These are phyloP conservation scores for Pichia sp. DNA, from an alignment of 1,139 yeast genomes.

Conservation along the genomic window DNA sequence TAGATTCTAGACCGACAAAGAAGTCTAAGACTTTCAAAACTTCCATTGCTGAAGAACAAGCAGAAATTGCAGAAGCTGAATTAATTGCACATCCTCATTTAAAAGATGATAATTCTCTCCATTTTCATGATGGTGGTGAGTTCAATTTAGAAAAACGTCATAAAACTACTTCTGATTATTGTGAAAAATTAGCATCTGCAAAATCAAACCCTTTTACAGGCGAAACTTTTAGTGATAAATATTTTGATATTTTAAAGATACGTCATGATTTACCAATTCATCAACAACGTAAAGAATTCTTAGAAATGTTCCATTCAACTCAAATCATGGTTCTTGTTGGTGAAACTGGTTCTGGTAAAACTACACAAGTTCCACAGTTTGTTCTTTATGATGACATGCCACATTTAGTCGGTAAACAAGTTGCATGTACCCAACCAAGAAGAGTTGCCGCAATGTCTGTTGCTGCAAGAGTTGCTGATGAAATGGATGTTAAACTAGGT, in stretches of 20 bases:
- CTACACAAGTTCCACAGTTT: slow-evolving; percentile 56
- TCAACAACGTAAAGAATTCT: slow-evolving; percentile 84
- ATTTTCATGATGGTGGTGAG: slow-evolving; percentile 47
- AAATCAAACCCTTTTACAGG: slow-evolving; percentile 77
- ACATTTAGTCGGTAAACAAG: slow-evolving; percentile 47
- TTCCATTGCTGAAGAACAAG: slow-evolving; percentile 48
- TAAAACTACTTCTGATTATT: slow-evolving; percentile 68
- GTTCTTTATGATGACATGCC: slow-evolving; percentile 64
- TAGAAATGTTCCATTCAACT: slow-evolving; percentile 71
- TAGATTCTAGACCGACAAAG: slow-evolving; percentile 34
- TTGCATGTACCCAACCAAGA: slow-evolving; percentile 72
- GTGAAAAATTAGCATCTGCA: slow-evolving; percentile 58
- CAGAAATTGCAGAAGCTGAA: slow-evolving; percentile 50
- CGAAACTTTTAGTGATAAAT: slow-evolving; percentile 48
- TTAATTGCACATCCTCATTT: slow-evolving; percentile 35
- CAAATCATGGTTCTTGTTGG: slow-evolving; percentile 98
- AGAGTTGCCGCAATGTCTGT: slow-evolving; percentile 70
- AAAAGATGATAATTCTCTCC: slow-evolving; percentile 20
- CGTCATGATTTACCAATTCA: slow-evolving; percentile 92
- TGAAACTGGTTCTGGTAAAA: slow-evolving; percentile 62
- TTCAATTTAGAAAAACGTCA: slow-evolving; percentile 53
- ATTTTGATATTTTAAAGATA: slow-evolving; percentile 66
- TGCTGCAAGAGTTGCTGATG: slow-evolving; percentile 63
- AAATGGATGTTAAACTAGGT: slow-evolving; percentile 52
- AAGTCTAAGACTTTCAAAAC: slow-evolving; percentile 34